Evolutionary conservation across 306 rosid genomes (phyloP), one percentile per base, ranked within the genome.

Genomic region (Pyrus pyrifolia): DNA sequence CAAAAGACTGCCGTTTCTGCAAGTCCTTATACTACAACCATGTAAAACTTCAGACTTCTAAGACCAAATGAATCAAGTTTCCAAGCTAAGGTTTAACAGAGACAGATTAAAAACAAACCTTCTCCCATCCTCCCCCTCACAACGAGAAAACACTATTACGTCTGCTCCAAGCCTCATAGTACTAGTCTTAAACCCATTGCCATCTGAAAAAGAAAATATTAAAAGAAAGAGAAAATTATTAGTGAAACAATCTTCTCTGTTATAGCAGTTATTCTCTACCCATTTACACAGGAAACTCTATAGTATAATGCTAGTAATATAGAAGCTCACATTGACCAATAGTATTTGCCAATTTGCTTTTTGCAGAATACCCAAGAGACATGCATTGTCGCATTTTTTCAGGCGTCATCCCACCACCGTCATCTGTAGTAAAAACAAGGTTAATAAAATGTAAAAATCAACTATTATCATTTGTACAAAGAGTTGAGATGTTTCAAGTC

Each of bases 111-210:
- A 52, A 3, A 46, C 81, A 80, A 72, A 92, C 97, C 93, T 85
- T 76, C 70, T 87, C 58, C 87, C 95, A 71, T 86, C 80, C 61
- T 53, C 81, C 72, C 93, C 96, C 6, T n/a, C 51, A 81, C 77
- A 86, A 25, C 97, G 97, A 55, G 97, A 90, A 88, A 95, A 92
- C 65, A 92, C 97, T 61, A 95, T 90, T 15, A 92, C 97, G 75
- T 95, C 98, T 67, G 98, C 97, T 78, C 98, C 98, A 59, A 95
- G 97, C 74, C 98, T 81, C 98, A 92, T 90, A 25, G 96, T 92
- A 87, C 97, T 92, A 12, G 97, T 92, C 86, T 95, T 95, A 66
- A 95, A 95, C 12, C 98, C 98, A 87, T 95, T 95, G 82, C 98
- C 97, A 87, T 95, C 98, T 92, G 74, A 75, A 69, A 27, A 78